These are phyloP conservation scores for Plectosphaerella sp. DNA, from an alignment of 2,329 filamentous ascomycete species.

Conservation along the genomic window DNA sequence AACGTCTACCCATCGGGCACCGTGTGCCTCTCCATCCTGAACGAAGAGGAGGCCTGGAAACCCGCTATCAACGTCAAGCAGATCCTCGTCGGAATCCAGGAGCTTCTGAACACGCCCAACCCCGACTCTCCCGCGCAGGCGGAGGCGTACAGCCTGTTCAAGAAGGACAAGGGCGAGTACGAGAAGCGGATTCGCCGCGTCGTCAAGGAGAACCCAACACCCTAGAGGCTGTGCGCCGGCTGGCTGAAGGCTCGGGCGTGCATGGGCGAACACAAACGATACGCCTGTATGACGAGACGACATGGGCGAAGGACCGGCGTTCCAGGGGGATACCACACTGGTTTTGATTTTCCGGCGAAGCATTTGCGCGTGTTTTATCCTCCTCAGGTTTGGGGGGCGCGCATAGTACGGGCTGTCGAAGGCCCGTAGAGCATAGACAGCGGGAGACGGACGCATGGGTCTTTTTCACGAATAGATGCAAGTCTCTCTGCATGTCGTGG, in stretches of 20 bases:
- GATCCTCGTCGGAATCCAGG: constrained; percentile 93
- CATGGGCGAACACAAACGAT: background rate
- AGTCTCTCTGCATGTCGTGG: too few relatives aligned
- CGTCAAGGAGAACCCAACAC: constrained; percentile 83
- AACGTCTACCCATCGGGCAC: constrained; percentile 99
- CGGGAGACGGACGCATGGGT: too few relatives aligned
- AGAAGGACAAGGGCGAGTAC: constrained; percentile 82
- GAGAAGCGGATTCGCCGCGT: constrained; percentile 83
- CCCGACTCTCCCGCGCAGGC: constrained; percentile 95
- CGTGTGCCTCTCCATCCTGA: constrained; percentile 93
- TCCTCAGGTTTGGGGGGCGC: background rate
- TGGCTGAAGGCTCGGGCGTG: constrained; percentile 26
- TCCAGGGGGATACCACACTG: background rate
- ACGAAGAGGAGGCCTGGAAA: constrained; percentile 98
- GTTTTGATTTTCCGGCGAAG: background rate
- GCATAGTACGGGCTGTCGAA: too few relatives aligned
- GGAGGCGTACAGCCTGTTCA: constrained; percentile 95
- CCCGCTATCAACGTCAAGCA: constrained; percentile 98
- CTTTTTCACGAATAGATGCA: too few relatives aligned
- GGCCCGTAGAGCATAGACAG: too few relatives aligned
- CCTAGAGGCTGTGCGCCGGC: constrained; percentile 19
- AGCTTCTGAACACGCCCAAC: constrained; percentile 92
- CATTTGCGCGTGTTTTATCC: background rate
- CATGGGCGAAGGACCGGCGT: background rate
- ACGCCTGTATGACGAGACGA: background rate